Percentiles rank a stretch among this genome's conserved stretches.
Conservation (phyloP, 2,329 filamentous ascomycete genomes). For the Metarhizium rileyi region DNA sequence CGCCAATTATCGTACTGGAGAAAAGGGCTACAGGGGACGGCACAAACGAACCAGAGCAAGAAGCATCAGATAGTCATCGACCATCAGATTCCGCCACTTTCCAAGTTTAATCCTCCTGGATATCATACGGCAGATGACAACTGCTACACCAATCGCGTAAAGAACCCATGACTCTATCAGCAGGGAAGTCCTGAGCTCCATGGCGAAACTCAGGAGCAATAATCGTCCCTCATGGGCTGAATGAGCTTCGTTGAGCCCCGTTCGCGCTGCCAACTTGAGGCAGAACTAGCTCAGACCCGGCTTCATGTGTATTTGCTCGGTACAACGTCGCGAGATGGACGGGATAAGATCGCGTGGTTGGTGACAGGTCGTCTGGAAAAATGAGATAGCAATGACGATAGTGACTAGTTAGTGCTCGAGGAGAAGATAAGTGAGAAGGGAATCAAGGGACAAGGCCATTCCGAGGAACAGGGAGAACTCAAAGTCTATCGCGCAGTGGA, state of each 20-base stretch:
- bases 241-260: background rate
- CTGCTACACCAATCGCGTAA: conserved; percentile 16
- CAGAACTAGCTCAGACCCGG: background rate
- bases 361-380: background rate
- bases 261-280: background rate
- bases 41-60: conserved; percentile 29
- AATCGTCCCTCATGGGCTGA: background rate
- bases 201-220: conserved; percentile 4
- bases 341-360: background rate
- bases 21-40: background rate
- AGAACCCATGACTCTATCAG: conserved; percentile 22
- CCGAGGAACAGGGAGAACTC: background rate
- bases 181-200: conserved; percentile 17
- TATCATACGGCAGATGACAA: conserved; percentile 17
- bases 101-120: conserved; percentile 30
- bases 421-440: too few relatives aligned
- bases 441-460: too few relatives aligned
- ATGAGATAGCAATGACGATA: background rate
- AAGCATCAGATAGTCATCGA: conserved; percentile 49
- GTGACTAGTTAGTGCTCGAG: background rate
- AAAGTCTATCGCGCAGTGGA: background rate
- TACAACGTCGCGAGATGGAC: background rate
- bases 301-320: background rate
- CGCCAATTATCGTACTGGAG: background rate
- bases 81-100: conserved; percentile 35